phyloP scores from a whole-genome alignment of 148 eudicot species.

The Vaccinium darrowii region DNA sequence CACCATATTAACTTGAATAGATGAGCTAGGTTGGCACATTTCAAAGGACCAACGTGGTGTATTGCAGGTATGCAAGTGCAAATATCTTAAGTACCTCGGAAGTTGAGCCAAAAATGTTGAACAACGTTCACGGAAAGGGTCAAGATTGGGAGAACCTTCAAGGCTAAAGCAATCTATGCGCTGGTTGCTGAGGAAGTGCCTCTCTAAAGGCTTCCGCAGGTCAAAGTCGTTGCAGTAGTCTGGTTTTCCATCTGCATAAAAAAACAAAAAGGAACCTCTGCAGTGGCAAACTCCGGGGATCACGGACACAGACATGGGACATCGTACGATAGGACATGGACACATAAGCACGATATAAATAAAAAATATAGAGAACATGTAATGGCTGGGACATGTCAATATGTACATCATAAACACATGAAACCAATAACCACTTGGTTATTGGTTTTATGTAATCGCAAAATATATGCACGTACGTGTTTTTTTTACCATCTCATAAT shows the following conservation, averaged over 20 bases:
- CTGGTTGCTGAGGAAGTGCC: slow-evolving; percentile 58
- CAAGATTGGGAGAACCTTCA: slow-evolving; percentile 41
- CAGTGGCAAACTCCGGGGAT: background rate
- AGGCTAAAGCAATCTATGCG: slow-evolving; percentile 68
- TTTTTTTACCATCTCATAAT: too few species aligned
- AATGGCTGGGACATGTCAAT: background rate
- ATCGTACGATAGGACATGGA: background rate
- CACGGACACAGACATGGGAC: background rate
- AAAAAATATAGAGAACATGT: background rate
- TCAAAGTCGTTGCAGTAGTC: slow-evolving; percentile 89
- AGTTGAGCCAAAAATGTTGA: slow-evolving; percentile 63
- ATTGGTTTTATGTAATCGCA: background rate
- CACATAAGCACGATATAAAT: background rate
- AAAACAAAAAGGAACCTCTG: background rate
- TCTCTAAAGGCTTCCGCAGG: slow-evolving; percentile 84
- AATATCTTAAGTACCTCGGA: slow-evolving; percentile 42
- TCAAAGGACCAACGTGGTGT: background rate
- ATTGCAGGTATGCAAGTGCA: background rate
- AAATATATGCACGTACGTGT: background rate
- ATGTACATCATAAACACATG: background rate
- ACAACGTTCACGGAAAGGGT: slow-evolving; percentile 59
- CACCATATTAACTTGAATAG: background rate
- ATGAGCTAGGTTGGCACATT: background rate
- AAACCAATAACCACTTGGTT: background rate
- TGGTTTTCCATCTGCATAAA: slow-evolving; percentile 59